These are phyloP conservation scores for Sphagnum tenellum DNA, from an alignment of 225 moss, liverwort and hornwort species.

Conservation along the genomic window DNA sequence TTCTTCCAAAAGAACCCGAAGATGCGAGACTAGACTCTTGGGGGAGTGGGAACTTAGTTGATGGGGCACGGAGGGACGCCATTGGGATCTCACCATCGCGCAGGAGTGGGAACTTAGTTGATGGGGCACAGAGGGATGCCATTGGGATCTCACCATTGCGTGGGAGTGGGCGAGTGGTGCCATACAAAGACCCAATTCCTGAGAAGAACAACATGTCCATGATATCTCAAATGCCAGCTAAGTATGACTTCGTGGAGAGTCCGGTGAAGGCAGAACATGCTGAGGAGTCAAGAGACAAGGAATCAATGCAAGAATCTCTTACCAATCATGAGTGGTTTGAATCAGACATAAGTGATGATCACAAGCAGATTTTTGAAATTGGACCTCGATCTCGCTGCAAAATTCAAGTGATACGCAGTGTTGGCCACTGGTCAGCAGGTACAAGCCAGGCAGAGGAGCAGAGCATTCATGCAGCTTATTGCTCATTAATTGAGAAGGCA, in stretches of 20 bases:
- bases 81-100: neutral
- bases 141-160: conserved; percentile 24
- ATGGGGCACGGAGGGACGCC: conserved; percentile 6
- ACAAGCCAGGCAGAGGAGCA: conserved; percentile 33
- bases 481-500: conserved; percentile 34
- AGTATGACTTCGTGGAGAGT: conserved; percentile 1
- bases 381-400: conserved; percentile 32
- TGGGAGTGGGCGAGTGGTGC: conserved; percentile 29
- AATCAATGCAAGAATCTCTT: neutral
- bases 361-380: conserved; percentile 1
- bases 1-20: conserved; percentile 38
- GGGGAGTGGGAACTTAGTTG: conserved; percentile 16
- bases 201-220: conserved; percentile 9
- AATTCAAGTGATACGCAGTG: conserved; percentile 44
- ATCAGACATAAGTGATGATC: no score
- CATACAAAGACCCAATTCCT: conserved; percentile 12
- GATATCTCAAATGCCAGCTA: conserved; percentile 2
- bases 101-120: conserved; percentile 15
- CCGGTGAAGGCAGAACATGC: conserved; percentile 10
- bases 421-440: conserved; percentile 43
- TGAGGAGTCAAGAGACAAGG: conserved; percentile 9
- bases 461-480: conserved; percentile 41
- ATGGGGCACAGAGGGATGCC: conserved; percentile 18
- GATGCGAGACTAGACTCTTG: conserved; percentile 12
- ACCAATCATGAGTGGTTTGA: neutral